A percentile compares a stretch with the other conserved stretches of the same genome.
phyloP scores from a whole-genome alignment of 116 monocot genomes.

The Iris pallida region DNA sequence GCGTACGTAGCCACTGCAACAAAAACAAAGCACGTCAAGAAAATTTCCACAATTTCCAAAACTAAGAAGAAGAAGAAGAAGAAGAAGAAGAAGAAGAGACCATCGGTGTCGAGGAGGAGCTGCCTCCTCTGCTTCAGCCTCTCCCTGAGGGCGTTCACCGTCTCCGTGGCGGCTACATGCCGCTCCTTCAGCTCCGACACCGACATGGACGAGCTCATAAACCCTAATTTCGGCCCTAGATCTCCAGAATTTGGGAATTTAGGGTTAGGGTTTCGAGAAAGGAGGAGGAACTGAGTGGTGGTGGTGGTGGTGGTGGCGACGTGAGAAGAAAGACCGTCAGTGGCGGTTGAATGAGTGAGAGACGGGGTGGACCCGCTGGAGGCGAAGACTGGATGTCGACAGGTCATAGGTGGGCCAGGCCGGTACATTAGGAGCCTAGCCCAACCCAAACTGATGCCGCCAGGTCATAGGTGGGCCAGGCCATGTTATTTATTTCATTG shows the following conservation, averaged over 20 bases:
- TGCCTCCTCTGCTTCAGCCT: conserved; percentile 55
- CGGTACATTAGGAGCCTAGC: too few relatives aligned
- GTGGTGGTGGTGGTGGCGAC: too few relatives aligned
- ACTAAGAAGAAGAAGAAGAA: conserved; percentile 1
- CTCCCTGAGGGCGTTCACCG: conserved; percentile 69
- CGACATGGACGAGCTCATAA: conserved; percentile 16
- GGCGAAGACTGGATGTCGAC: too few relatives aligned
- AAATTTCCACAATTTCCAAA: conserved; percentile 2
- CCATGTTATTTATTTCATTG: too few relatives aligned
- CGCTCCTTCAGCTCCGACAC: conserved; percentile 79
- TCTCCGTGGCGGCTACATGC: conserved; percentile 63
- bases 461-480: too few relatives aligned
- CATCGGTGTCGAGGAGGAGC: conserved; percentile 78
- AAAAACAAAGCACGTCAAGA: background rate
- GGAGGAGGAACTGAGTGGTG: too few relatives aligned
- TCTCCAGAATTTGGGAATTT: background rate
- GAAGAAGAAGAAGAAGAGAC: conserved; percentile 21
- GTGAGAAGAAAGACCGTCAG: too few relatives aligned
- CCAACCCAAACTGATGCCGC: too few relatives aligned
- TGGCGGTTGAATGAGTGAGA: too few relatives aligned
- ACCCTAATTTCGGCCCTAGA: background rate
- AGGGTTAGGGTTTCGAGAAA: too few relatives aligned
- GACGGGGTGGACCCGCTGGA: too few relatives aligned
- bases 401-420: too few relatives aligned
- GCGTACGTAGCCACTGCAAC: conserved; percentile 67